phyloP scores from a whole-genome alignment of 2,329 filamentous ascomycete species.

The Fusarium sp. region DNA sequence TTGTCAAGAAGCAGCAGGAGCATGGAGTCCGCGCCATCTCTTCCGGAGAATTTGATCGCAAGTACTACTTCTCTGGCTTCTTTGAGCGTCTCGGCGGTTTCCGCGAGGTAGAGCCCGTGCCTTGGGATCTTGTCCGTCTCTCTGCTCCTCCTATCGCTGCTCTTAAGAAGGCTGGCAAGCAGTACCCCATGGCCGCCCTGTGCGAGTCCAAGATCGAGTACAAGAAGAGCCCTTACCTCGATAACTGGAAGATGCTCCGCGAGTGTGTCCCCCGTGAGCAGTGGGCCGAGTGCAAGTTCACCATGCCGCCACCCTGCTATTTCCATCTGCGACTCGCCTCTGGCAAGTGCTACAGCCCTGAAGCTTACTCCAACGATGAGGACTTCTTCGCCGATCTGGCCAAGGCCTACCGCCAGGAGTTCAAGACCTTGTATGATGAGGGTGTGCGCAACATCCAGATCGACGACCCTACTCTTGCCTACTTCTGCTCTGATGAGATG shows the following conservation, averaged over 20 bases:
- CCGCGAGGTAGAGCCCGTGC: constrained; percentile 55
- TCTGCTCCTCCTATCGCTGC: constrained; percentile 58
- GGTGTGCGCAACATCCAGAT: constrained; percentile 71
- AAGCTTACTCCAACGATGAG: constrained; percentile 65
- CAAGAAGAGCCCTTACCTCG: constrained; percentile 58
- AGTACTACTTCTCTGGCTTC: constrained; percentile 64
- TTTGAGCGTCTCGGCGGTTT: constrained; percentile 62
- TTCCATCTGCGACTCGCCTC: constrained; percentile 70
- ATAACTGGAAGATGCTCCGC: constrained; percentile 58
- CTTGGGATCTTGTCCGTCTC: constrained; percentile 55
- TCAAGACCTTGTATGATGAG: constrained; percentile 67
- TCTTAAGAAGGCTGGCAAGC: constrained; percentile 55
- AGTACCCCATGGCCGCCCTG: constrained; percentile 57
- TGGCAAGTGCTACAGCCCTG: constrained; percentile 65
- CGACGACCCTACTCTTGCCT: constrained; percentile 72
- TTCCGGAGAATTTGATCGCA: constrained; percentile 75
- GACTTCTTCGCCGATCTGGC: constrained; percentile 71
- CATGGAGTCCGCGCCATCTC: constrained; percentile 74
- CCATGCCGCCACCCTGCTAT: constrained; percentile 75
- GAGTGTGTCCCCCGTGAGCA: constrained; percentile 66
- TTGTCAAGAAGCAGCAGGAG: constrained; percentile 74
- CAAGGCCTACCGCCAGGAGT: constrained; percentile 67
- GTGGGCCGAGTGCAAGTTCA: constrained; percentile 76
- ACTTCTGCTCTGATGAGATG: constrained; percentile 79
- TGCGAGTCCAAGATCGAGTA: constrained; percentile 60